Evolutionary conservation across 495 filamentous ascomycete species (phyloP).

Genomic region (Penicillium desertorum): DNA sequence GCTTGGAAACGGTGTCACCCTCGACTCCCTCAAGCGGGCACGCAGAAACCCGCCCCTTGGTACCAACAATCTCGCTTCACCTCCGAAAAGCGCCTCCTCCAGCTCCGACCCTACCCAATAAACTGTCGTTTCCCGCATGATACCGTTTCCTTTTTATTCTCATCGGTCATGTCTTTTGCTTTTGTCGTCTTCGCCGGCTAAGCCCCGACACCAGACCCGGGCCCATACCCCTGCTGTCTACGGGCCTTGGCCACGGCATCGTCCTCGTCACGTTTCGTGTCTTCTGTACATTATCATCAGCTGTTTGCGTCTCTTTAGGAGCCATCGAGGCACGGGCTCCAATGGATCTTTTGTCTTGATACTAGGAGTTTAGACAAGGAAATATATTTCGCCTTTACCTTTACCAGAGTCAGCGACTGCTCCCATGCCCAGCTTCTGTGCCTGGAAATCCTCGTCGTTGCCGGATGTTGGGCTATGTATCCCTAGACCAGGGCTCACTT

Average conservation of each 20-base stretch:
- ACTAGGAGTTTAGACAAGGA: slow-evolving; percentile 37
- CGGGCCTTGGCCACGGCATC: slow-evolving; percentile 46
- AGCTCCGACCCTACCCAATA: slow-evolving; percentile 44
- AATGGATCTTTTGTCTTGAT: slow-evolving; percentile 28
- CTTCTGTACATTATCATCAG: slow-evolving; percentile 51
- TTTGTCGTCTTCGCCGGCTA: slow-evolving; percentile 29
- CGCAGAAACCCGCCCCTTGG: slow-evolving; percentile 62
- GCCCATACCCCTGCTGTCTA: slow-evolving; percentile 61
- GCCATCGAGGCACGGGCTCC: slow-evolving; percentile 12
- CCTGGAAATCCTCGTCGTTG: slow-evolving; percentile 28
- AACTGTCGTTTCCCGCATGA: slow-evolving; percentile 17
- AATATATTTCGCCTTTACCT: slow-evolving; percentile 38
- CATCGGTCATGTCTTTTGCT: slow-evolving; percentile 14
- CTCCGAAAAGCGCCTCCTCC: slow-evolving; percentile 41
- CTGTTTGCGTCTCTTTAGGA: slow-evolving; percentile 30
- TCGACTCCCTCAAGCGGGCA: slow-evolving; percentile 75
- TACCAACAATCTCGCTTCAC: slow-evolving; percentile 31
- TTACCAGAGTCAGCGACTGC: slow-evolving; percentile 26
- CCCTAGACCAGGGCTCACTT: slow-evolving; percentile 21
- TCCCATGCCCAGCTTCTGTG: slow-evolving; percentile 35
- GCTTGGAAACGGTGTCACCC: slow-evolving; percentile 72
- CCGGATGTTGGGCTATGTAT: slow-evolving; percentile 11
- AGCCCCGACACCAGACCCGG: slow-evolving; percentile 56
- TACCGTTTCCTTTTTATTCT: slow-evolving; percentile 11
- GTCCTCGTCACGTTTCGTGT: slow-evolving; percentile 35